Base-by-base conservation (phyloP, 139 green algal species). In the Chlorella sp. region DNA sequence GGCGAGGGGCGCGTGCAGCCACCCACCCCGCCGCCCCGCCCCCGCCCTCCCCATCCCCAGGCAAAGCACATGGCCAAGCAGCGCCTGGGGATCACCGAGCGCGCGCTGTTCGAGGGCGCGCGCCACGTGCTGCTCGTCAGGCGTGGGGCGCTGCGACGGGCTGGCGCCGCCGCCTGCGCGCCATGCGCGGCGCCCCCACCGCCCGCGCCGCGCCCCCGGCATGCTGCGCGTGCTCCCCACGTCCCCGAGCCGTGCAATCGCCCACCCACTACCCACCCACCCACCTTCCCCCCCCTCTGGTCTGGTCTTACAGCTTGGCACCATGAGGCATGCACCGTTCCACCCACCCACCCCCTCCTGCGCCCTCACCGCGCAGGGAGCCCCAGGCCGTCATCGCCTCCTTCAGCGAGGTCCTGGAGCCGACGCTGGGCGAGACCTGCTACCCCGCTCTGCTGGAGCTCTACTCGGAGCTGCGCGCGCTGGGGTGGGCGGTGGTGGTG, bases 41-140 rank as follows among this genome's bases (percentile, higher is more conserved):
- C 17, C 48, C 48, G 48, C 48, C 48, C 1, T 58, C 48, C 48
- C 48, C 21, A 21, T 58, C 17, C 21, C 21, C 93, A 91, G 66
- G 80, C 67, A 29, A 94, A 95, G 80, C 90, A 93, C 83, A 94
- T 95, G 59, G 87, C 79, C 15, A 96, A 96, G 82, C 89, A 93
- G 45, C 87, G 89, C 55, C 35, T 88, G 25, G 86, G 82, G 0
- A 21, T 92, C n/a, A n/a, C n/a, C 2, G 46, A 70, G 38, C 67
- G 63, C 12, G 71, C 50, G n/a, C 51, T 94, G n/a, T 87, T 91
- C 71, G 42, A 67, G 38, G n/a, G 53, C 7, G 81, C 78, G 29
- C 42, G 76, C 12, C 87, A 92, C 75, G 56, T 93, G 73, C 83
- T 93, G 75, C 73, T 77, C 21, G 53, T 80, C 53, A 51, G 62